Evolutionary conservation across 2,329 filamentous ascomycete genomes (phyloP).

Genomic region (Rosellinia necatrix): DNA sequence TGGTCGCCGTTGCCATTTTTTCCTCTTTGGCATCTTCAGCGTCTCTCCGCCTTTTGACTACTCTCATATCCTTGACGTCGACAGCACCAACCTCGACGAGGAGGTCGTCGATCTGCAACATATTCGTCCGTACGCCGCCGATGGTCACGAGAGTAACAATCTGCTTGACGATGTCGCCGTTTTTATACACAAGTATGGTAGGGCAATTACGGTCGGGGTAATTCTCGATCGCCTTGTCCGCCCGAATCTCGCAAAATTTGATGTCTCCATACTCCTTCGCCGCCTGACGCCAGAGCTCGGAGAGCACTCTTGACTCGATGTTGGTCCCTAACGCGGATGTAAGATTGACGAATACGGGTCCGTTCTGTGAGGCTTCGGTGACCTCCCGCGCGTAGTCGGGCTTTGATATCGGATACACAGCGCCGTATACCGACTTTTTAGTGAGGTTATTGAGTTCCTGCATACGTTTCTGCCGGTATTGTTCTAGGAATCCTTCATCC

Average conservation of each 20-base stretch:
- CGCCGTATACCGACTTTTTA: constrained; percentile 80
- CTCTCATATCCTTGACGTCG: constrained; percentile 75
- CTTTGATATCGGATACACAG: constrained; percentile 92
- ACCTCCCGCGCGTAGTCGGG: constrained; percentile 91
- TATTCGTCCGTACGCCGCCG: constrained; percentile 70
- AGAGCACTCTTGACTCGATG: constrained; percentile 80
- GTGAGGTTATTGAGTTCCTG: constrained; percentile 77
- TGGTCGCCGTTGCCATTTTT: constrained; percentile 53
- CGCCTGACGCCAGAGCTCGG: constrained; percentile 83
- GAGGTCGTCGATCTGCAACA: constrained; percentile 78
- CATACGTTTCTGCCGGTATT: constrained; percentile 86
- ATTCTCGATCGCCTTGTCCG: constrained; percentile 90
- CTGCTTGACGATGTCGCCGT: constrained; percentile 90
- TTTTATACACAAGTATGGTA: constrained; percentile 89
- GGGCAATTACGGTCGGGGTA: constrained; percentile 96
- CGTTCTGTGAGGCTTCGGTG: constrained; percentile 81
- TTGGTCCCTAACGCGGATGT: constrained; percentile 80
- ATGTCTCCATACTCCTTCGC: constrained; percentile 87
- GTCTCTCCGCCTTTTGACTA: constrained; percentile 65
- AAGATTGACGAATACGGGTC: constrained; percentile 76
- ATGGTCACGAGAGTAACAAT: constrained; percentile 86
- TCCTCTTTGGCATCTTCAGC: constrained; percentile 67
- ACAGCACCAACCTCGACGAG: constrained; percentile 83
- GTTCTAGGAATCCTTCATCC: constrained; percentile 87
- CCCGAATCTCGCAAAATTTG: constrained; percentile 97